Conservation (phyloP, 2,329 filamentous ascomycete genomes). For the Fusarium sp. region DNA sequence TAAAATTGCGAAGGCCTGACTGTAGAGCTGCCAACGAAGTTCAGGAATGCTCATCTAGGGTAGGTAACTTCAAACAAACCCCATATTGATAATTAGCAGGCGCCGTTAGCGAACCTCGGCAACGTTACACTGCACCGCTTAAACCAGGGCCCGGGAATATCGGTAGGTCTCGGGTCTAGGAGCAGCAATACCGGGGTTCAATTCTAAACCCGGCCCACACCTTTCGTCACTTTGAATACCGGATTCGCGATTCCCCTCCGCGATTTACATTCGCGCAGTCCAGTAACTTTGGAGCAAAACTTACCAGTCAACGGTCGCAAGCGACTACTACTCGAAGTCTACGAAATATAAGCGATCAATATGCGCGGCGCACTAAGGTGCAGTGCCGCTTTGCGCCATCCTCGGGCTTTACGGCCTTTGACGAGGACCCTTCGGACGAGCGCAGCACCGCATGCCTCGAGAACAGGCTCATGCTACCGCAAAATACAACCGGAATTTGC, state of each 20-base stretch:
- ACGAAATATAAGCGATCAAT: conserved; percentile 20
- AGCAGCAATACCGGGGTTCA: conserved; percentile 39
- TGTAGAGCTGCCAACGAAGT: background rate
- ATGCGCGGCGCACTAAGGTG: conserved; percentile 42
- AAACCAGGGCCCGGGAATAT: conserved; percentile 41
- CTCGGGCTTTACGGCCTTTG: conserved; percentile 27
- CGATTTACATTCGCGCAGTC: conserved; percentile 22
- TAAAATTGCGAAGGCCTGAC: conserved; percentile 11
- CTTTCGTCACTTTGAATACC: conserved; percentile 44
- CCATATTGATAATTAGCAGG: conserved; percentile 26
- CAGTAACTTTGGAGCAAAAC: conserved; percentile 14
- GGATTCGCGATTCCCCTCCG: conserved; percentile 45
- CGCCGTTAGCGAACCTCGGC: conserved; percentile 32
- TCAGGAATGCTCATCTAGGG: conserved; percentile 35
- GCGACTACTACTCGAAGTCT: background rate
- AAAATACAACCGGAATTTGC: conserved; percentile 6
- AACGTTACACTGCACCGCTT: conserved; percentile 35
- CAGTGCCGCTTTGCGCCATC: conserved; percentile 32
- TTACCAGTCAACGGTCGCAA: conserved; percentile 18
- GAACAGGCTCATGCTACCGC: conserved; percentile 15
- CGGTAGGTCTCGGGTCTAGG: conserved; percentile 23
- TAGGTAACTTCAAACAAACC: conserved; percentile 9
- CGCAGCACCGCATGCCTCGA: conserved; percentile 28
- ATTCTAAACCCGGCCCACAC: conserved; percentile 47
- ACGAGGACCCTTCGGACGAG: conserved; percentile 42